Evolutionary conservation across 805 yeast genomes (phyloP).

Genomic region (Komagataella pseudopastoris): DNA sequence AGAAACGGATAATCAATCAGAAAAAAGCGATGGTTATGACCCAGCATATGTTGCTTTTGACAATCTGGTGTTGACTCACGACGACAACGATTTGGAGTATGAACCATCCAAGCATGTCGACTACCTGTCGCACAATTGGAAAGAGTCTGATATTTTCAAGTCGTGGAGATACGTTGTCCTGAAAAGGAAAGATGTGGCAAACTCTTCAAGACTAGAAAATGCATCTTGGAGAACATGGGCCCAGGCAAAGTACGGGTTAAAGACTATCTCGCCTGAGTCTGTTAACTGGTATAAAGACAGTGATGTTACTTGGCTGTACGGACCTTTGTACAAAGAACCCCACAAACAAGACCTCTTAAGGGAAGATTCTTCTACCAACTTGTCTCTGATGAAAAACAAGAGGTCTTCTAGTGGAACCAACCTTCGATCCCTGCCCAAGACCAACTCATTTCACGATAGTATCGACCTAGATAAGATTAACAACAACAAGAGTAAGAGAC

Average conservation of each 20-base stretch:
- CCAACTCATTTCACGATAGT: not conserved
- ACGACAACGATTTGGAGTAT: constrained; percentile 66
- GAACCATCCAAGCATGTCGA: constrained; percentile 90
- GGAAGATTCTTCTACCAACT: constrained; percentile 13
- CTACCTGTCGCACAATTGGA: constrained; percentile 92
- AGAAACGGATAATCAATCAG: constrained; percentile 7
- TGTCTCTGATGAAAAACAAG: not conserved
- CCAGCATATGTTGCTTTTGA: constrained; percentile 7
- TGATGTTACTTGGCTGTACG: constrained; percentile 97
- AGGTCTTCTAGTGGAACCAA: not conserved
- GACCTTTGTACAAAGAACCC: constrained; percentile 40
- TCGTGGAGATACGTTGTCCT: constrained; percentile 91
- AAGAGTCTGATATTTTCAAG: constrained; percentile 81
- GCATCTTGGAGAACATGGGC: constrained; percentile 98
- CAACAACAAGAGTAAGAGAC: not conserved
- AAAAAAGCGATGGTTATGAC: constrained; percentile 6
- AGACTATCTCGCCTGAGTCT: constrained; percentile 79
- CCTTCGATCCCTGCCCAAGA: not conserved
- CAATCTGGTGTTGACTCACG: constrained; percentile 40
- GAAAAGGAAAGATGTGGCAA: constrained; percentile 74
- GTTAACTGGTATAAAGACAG: constrained; percentile 95
- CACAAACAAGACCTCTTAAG: constrained; percentile 21
- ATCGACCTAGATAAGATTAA: not conserved
- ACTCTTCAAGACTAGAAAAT: constrained; percentile 64
- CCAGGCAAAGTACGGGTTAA: constrained; percentile 55